Conservation (phyloP, 2,329 filamentous ascomycete species). For the Gremmenia infestans region DNA sequence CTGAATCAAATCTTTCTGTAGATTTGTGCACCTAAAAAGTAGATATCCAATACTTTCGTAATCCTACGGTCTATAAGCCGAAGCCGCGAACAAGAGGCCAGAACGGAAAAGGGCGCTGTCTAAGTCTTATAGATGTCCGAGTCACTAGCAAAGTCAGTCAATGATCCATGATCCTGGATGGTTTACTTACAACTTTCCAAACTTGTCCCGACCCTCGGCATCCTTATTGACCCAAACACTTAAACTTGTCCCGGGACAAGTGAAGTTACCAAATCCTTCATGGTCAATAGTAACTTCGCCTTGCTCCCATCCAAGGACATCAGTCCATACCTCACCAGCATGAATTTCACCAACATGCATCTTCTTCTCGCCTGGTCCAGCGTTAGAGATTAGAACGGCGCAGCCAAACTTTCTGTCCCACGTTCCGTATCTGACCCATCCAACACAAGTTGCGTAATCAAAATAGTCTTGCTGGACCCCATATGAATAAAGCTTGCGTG, state of each 20-base stretch:
- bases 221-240: slow-evolving; percentile 56
- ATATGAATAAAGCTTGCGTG: slow-evolving; percentile 62
- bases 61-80: neutral
- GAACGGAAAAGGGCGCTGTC: neutral
- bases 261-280: slow-evolving; percentile 55
- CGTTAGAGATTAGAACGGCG: slow-evolving; percentile 53
- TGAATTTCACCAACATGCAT: slow-evolving; percentile 59
- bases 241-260: slow-evolving; percentile 48
- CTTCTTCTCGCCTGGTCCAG: slow-evolving; percentile 42
- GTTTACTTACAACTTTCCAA: slow-evolving; percentile 35
- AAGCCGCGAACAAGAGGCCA: neutral
- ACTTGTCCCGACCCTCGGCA: slow-evolving; percentile 45
- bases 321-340: slow-evolving; percentile 58
- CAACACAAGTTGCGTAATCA: slow-evolving; percentile 54
- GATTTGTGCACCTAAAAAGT: too few species aligned
- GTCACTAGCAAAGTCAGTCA: slow-evolving; percentile 21
- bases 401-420: slow-evolving; percentile 44
- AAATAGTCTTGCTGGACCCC: slow-evolving; percentile 62
- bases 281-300: slow-evolving; percentile 53
- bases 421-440: slow-evolving; percentile 49
- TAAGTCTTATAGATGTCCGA: slow-evolving; percentile 26
- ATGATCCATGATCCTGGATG: neutral
- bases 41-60: neutral
- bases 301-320: slow-evolving; percentile 51
- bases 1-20: too few species aligned